Base-by-base conservation (phyloP, 129 eudicot genomes). In the Chrysanthemum lavandulifolium region DNA sequence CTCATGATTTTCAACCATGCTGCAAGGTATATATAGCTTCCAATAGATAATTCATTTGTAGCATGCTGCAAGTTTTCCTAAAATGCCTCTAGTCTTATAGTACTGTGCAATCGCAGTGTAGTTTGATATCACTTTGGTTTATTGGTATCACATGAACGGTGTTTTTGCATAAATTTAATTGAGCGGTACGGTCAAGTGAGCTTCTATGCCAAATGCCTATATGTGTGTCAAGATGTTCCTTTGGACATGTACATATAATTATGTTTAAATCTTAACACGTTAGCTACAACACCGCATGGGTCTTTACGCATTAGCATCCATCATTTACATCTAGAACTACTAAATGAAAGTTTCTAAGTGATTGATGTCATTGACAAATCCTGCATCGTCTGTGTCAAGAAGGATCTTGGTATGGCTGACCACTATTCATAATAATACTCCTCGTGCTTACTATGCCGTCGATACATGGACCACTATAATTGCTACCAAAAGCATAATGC, bases 1-100 rank as follows among this genome's bases (percentile, higher is more conserved):
- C 89, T 95, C 82, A 95, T 95, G 99, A 95, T 95, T 69, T 75
- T 95, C 80, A 95, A 94, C 85, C 99, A 95, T 83, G 99, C 69
- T 10, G 14, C 45, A 43, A 65, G 69, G 69, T 65, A 40, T 62
- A 12, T 62, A 13, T 73, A 14, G 14, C 23, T 23, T 43, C 31
- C 25, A 19, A 59, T 48, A 47, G 48, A 65, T 63, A 40, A 11
- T 72, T 73, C 62, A 49, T 23, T 21, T 68, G 29, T 18, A 52
- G 33, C 31, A 53, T 69, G 47, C 49, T 72, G 73, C 78, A 49
- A 69, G 56, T 59, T 76, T 68, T 45, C 47, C 47, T 40, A 40
- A 40, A 40, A 7, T 65, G 33, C 27, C 3, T 58, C 27, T 6
- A 58, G 11, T 10, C 63, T 63, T 33, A 19, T 59, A n/a, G 59